These are phyloP conservation scores for Pseudovirgaria hyperparasitica DNA, from an alignment of 2,329 filamentous ascomycete species.

Conservation along the genomic window DNA sequence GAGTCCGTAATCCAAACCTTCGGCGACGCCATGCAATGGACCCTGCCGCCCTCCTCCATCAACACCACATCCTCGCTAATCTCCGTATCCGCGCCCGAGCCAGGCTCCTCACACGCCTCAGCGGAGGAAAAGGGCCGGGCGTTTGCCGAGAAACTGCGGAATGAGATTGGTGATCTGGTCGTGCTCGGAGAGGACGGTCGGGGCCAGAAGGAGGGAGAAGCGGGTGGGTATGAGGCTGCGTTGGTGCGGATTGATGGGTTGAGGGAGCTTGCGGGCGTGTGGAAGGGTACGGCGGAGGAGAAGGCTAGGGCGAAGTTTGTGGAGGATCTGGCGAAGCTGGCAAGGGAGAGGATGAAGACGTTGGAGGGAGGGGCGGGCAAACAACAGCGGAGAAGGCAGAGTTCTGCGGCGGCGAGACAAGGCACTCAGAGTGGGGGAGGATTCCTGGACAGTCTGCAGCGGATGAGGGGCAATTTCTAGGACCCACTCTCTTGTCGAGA, in stretches of 20 bases:
- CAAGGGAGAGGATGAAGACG: constrained; percentile 55
- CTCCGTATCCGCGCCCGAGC: constrained; percentile 76
- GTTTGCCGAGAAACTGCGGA: constrained; percentile 55
- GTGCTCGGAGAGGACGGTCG: constrained; percentile 37
- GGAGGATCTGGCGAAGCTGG: constrained; percentile 65
- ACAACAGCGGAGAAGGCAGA: constrained; percentile 11
- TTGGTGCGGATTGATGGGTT: constrained; percentile 63
- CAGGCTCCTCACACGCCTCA: constrained; percentile 50
- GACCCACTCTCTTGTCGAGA: too few species aligned
- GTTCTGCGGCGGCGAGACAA: constrained; percentile 10
- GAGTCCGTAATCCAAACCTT: constrained; percentile 86
- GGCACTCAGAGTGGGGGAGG: constrained; percentile 14
- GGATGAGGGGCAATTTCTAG: constrained; percentile 21
- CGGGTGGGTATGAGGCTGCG: constrained; percentile 61
- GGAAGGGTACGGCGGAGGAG: constrained; percentile 94
- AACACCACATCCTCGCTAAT: constrained; percentile 77
- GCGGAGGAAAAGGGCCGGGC: constrained; percentile 81
- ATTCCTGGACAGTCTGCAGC: constrained; percentile 25
- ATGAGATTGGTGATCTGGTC: constrained; percentile 60
- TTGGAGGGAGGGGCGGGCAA: constrained; percentile 26
- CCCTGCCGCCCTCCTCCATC: constrained; percentile 75
- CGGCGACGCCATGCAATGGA: constrained; percentile 91
- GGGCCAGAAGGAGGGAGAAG: constrained; percentile 32
- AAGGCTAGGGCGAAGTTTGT: constrained; percentile 72
- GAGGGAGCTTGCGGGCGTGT: constrained; percentile 63